A percentile compares a stretch with the other conserved stretches of the same genome.
Conservation (phyloP, 495 filamentous ascomycete species). For the Podospora sp. region DNA sequence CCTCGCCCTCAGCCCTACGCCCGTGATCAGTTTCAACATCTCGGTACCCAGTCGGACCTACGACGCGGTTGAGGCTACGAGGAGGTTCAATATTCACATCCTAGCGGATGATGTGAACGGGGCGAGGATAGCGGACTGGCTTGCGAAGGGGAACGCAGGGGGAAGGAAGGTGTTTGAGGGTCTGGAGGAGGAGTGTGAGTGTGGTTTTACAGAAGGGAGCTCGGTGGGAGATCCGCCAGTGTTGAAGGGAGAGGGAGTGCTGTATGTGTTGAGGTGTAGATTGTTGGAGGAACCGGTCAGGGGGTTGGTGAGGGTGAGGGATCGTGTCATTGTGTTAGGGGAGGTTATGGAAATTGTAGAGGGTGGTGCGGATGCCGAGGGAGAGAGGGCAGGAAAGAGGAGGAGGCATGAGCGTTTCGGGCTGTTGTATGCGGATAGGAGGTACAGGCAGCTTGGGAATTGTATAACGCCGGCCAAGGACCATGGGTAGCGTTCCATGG, state of each 20-base stretch:
- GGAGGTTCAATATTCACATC: constrained; percentile 54
- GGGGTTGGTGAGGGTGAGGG: constrained; percentile 49
- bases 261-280: constrained; percentile 47
- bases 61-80: constrained; percentile 54
- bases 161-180: constrained; percentile 33
- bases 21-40: constrained; percentile 80
- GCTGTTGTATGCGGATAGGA: constrained; percentile 47
- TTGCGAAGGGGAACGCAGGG: constrained; percentile 42
- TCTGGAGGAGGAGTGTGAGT: constrained; percentile 30
- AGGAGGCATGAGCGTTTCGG: constrained; percentile 32
- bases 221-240: constrained; percentile 26
- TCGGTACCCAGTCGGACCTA: constrained; percentile 71
- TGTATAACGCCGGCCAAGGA: constrained; percentile 30
- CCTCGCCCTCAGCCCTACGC: constrained; percentile 65
- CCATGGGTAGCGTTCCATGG: not conserved
- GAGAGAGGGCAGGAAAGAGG: not conserved
- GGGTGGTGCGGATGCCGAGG: constrained; percentile 19
- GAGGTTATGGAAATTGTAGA: constrained; percentile 50
- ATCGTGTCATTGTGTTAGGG: constrained; percentile 61
- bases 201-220: constrained; percentile 2
- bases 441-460: constrained; percentile 43
- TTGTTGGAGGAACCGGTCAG: constrained; percentile 33
- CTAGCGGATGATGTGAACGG: constrained; percentile 44
- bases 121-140: constrained; percentile 47
- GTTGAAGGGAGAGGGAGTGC: constrained; percentile 42